These are phyloP conservation scores for Sporothrix curviconia DNA, from an alignment of 2,329 filamentous ascomycete genomes.

Conservation along the genomic window DNA sequence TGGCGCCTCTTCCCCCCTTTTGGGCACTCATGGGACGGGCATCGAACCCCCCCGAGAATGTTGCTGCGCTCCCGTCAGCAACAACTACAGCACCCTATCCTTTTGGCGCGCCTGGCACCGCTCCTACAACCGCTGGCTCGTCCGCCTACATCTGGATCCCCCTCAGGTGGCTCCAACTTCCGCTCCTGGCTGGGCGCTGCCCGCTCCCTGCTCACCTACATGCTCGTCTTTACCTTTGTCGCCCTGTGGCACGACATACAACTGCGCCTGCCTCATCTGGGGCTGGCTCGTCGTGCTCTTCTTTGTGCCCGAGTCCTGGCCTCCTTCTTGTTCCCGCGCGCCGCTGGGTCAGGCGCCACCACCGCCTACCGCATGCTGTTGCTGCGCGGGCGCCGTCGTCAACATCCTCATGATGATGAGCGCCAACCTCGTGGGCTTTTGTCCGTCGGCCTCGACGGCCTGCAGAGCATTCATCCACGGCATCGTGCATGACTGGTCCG, in stretches of 20 bases:
- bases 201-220: constrained; percentile 64
- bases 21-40: constrained; percentile 85
- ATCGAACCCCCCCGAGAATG: constrained; percentile 96
- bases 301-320: constrained; percentile 82
- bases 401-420: constrained; percentile 95
- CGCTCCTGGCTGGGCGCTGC: constrained; percentile 39
- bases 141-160: constrained; percentile 93
- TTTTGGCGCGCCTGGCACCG: constrained; percentile 98
- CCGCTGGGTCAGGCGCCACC: constrained; percentile 62
- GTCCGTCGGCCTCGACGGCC: constrained; percentile 81
- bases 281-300: constrained; percentile 95
- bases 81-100: constrained; percentile 83
- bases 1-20: constrained; percentile 99
- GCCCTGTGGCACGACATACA: constrained; percentile 98
- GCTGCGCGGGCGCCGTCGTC: constrained; percentile 69
- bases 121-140: constrained; percentile 87
- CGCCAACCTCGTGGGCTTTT: constrained; percentile 92
- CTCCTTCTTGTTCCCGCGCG: constrained; percentile 62
- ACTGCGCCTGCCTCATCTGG: constrained; percentile 83
- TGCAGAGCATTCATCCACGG: constrained; percentile 68
- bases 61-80: constrained; percentile 91
- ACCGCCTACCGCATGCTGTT: constrained; percentile 72
- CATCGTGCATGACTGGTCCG: constrained; percentile 68
- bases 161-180: constrained; percentile 64
- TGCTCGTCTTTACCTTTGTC: constrained; percentile 90